A percentile compares a stretch with the other conserved stretches of the same genome.
Evolutionary conservation across 2,329 filamentous ascomycete genomes (phyloP).

Genomic region (Daldinia eschscholtzii): DNA sequence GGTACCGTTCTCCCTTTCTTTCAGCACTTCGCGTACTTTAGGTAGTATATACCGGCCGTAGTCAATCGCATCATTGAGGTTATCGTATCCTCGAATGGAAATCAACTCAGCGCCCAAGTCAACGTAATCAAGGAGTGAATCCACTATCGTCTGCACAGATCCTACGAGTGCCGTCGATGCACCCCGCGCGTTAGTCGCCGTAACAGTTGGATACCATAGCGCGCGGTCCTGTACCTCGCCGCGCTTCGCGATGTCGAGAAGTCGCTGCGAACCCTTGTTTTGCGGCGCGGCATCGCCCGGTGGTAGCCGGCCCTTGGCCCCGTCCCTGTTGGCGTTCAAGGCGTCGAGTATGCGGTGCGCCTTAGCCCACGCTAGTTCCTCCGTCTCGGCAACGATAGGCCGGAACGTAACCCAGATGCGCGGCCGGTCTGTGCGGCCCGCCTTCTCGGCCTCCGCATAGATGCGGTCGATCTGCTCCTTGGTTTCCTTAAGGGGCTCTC

Average conservation of each 20-base stretch:
- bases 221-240: conserved; percentile 71
- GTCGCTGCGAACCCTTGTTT: conserved; percentile 69
- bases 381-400: conserved; percentile 71
- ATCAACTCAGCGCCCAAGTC: conserved; percentile 69
- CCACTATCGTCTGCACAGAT: conserved; percentile 64
- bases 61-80: conserved; percentile 70
- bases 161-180: conserved; percentile 71
- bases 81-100: conserved; percentile 72
- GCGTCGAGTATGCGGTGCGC: conserved; percentile 67
- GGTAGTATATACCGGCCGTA: conserved; percentile 70
- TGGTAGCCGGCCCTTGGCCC: conserved; percentile 51
- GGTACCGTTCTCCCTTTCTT: conserved; percentile 42
- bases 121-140: conserved; percentile 69
- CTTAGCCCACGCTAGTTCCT: conserved; percentile 72
- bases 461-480: conserved; percentile 72
- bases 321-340: conserved; percentile 59
- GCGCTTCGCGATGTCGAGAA: conserved; percentile 68
- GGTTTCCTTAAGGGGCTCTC: conserved; percentile 73
- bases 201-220: conserved; percentile 74
- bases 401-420: conserved; percentile 75
- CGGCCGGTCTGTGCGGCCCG: conserved; percentile 66
- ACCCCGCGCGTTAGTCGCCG: conserved; percentile 69
- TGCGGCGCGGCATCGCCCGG: conserved; percentile 59
- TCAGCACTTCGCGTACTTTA: conserved; percentile 57
- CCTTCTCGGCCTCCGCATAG: conserved; percentile 69